phyloP scores from a whole-genome alignment of 202 grass and related monocot genomes.

The Saccharum hybrid region DNA sequence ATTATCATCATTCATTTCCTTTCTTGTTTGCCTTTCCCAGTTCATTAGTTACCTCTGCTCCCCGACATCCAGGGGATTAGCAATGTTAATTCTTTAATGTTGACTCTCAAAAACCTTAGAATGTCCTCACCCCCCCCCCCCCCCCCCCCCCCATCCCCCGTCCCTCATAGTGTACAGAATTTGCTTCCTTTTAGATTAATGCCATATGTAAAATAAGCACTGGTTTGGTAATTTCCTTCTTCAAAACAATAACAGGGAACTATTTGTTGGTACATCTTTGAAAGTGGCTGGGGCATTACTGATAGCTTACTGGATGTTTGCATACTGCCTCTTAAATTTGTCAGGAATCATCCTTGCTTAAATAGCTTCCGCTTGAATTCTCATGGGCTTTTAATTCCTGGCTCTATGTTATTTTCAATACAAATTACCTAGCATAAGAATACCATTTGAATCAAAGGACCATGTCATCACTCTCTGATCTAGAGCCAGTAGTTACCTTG shows the following conservation, averaged over 20 bases:
- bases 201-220: background rate
- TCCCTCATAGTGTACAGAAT: background rate
- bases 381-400: background rate
- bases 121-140: background rate
- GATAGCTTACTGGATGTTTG: background rate
- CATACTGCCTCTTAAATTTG: background rate
- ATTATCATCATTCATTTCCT: constrained; percentile 1
- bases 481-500: background rate
- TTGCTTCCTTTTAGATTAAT: background rate
- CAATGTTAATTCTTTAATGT: background rate
- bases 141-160: too few relatives aligned
- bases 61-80: background rate
- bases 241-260: background rate
- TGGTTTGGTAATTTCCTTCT: background rate
- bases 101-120: background rate
- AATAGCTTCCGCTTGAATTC: background rate
- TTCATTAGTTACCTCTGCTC: background rate
- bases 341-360: background rate
- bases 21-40: constrained; percentile 8
- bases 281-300: background rate
- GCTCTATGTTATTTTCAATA: background rate
- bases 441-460: background rate
- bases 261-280: background rate
- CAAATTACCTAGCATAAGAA: background rate
- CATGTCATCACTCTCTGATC: background rate